Evolutionary conservation across 106 monocot species (phyloP).

Genomic region (Dioscorea alata): DNA sequence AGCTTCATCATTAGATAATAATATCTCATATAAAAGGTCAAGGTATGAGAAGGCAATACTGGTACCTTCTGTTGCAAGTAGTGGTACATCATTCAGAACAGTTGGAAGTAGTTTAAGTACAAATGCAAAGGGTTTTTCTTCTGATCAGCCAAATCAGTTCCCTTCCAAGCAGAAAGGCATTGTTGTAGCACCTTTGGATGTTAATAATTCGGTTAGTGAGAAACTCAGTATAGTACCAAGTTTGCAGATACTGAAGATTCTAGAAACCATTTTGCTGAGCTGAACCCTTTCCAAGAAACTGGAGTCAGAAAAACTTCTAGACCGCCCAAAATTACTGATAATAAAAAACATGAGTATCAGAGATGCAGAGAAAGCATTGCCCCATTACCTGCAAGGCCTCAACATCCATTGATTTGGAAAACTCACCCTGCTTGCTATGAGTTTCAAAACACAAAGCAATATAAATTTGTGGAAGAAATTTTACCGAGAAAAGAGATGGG

Average conservation of each 20-base stretch:
- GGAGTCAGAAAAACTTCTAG: slow-evolving; percentile 33
- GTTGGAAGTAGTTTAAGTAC: slow-evolving; percentile 38
- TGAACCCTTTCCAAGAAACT: slow-evolving; percentile 68
- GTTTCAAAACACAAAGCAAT: slow-evolving; percentile 36
- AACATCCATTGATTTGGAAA: slow-evolving; percentile 78
- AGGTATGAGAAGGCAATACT: slow-evolving; percentile 24
- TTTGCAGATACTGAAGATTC: slow-evolving; percentile 34
- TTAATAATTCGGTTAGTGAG: slow-evolving; percentile 10
- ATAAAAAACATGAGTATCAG: slow-evolving; percentile 45
- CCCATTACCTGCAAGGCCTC: slow-evolving; percentile 62
- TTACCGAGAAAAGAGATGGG: slow-evolving; percentile 57
- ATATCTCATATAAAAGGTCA: slow-evolving; percentile 13
- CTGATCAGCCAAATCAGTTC: slow-evolving; percentile 16
- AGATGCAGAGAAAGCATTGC: slow-evolving; percentile 57
- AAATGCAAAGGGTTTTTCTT: slow-evolving; percentile 16
- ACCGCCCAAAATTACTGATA: slow-evolving; percentile 30
- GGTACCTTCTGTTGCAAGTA: slow-evolving; percentile 20
- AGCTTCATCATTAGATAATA: slow-evolving; percentile 15
- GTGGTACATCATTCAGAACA: slow-evolving; percentile 23
- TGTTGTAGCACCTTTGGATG: slow-evolving; percentile 5
- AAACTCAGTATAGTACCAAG: slow-evolving; percentile 10
- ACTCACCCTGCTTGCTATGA: slow-evolving; percentile 76
- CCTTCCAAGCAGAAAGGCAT: slow-evolving; percentile 25
- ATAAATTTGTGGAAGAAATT: slow-evolving; percentile 44
- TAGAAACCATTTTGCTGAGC: slow-evolving; percentile 73